A percentile compares a stretch with the other conserved stretches of the same genome.
These are phyloP conservation scores for Elongisporangium anandrum DNA, from an alignment of 352 stramenopile species.

Conservation along the genomic window DNA sequence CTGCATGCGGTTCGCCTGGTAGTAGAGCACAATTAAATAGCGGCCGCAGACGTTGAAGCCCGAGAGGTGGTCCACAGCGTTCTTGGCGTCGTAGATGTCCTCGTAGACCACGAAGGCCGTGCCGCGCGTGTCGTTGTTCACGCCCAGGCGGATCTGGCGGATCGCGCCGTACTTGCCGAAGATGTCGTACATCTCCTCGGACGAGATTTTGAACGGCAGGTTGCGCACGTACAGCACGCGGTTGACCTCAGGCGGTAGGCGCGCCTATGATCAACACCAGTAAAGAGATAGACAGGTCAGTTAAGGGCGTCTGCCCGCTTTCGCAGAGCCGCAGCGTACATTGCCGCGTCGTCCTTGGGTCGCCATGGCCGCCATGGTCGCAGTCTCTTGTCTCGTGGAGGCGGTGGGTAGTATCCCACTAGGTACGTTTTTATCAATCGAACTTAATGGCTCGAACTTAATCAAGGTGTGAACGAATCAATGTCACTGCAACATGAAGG, in stretches of 20 bases:
- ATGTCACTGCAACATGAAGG: neutral
- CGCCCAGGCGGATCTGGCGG: slow-evolving; percentile 92
- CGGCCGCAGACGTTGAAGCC: slow-evolving; percentile 99
- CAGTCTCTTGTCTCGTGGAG: neutral
- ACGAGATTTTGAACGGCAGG: slow-evolving; percentile 98
- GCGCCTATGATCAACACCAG: slow-evolving; percentile 34
- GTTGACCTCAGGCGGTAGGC: slow-evolving; percentile 98
- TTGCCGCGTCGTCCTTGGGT: slow-evolving; percentile 56
- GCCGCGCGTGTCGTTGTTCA: slow-evolving; percentile 94
- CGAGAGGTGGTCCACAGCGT: slow-evolving; percentile 97
- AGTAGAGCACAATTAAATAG: slow-evolving; percentile 99
- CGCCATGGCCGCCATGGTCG: slow-evolving; percentile 41
- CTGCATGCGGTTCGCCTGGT: slow-evolving; percentile 91
- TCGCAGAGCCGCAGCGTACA: slow-evolving; percentile 25
- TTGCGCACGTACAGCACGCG: slow-evolving; percentile 97
- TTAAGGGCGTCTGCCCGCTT: no score
- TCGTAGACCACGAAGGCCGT: slow-evolving; percentile 99
- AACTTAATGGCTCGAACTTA: neutral
- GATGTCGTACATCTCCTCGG: slow-evolving; percentile 99
- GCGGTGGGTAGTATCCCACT: neutral
- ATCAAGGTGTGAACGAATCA: no score
- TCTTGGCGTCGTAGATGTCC: slow-evolving; percentile 99
- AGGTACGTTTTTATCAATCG: neutral
- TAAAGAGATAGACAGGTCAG: neutral
- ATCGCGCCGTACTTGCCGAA: slow-evolving; percentile 99